phyloP scores from a whole-genome alignment of 106 monocot species.

The Apostasia ramifera region DNA sequence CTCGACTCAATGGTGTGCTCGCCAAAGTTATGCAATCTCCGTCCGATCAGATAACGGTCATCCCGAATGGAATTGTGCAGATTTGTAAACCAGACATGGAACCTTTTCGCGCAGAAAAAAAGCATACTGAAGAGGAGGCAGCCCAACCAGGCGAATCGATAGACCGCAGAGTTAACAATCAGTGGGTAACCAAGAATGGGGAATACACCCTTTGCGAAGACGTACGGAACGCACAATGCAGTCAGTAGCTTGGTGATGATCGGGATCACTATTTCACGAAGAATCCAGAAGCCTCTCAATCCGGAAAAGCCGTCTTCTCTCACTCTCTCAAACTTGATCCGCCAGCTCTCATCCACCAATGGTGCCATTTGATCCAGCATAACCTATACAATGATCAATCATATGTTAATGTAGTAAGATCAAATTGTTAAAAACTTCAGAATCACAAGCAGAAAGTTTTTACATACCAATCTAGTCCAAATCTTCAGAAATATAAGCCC shows the following conservation, averaged over 20 bases:
- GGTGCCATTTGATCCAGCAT: constrained; percentile 98
- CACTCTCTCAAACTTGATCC: constrained; percentile 76
- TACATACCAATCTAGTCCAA: constrained; percentile 85
- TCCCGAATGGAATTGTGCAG: constrained; percentile 97
- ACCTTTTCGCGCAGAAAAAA: constrained; percentile 67
- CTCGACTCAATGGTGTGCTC: constrained; percentile 21
- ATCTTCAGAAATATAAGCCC: constrained; percentile 93
- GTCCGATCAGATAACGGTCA: constrained; percentile 87
- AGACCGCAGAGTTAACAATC: constrained; percentile 92
- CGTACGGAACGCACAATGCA: constrained; percentile 88
- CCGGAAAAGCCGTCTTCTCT: constrained; percentile 86
- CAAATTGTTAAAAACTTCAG: no score
- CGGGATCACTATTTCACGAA: constrained; percentile 82
- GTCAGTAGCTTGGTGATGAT: constrained; percentile 82
- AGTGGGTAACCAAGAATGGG: constrained; percentile 83
- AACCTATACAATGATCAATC: constrained; percentile 30
- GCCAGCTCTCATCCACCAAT: constrained; percentile 91
- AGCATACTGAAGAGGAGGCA: constrained; percentile 63
- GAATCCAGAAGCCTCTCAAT: constrained; percentile 78
- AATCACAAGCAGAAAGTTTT: no score
- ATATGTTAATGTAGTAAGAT: no score
- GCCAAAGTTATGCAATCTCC: constrained; percentile 83
- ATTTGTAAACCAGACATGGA: constrained; percentile 92
- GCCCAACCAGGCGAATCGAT: constrained; percentile 91
- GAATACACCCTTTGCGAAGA: constrained; percentile 84